Conservation (phyloP, 495 filamentous ascomycete species). For the Aspergillus funiculosus region DNA sequence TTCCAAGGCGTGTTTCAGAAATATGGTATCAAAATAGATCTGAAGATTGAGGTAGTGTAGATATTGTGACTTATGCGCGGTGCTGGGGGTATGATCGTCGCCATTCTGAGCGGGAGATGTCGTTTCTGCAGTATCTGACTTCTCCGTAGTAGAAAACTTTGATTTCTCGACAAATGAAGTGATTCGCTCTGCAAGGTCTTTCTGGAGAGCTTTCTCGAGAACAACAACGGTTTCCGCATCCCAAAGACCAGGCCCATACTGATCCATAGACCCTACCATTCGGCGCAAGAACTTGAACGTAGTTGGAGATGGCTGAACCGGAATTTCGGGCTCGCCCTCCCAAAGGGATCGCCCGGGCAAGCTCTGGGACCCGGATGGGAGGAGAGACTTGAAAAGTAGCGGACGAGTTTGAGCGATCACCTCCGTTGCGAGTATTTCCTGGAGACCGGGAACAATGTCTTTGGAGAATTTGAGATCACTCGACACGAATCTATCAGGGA, state of each 20-base stretch:
- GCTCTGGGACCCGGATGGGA: constrained; percentile 14
- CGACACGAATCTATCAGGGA: constrained; percentile 46
- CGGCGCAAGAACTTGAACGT: constrained; percentile 69
- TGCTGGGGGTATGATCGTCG: constrained; percentile 8
- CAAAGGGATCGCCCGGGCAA: constrained; percentile 56
- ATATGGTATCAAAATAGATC: constrained; percentile 69
- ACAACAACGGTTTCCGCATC: constrained; percentile 58
- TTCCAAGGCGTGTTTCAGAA: constrained; percentile 50
- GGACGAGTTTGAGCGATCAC: constrained; percentile 19
- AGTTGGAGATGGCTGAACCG: constrained; percentile 73
- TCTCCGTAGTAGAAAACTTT: constrained; percentile 14
- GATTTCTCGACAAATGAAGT: constrained; percentile 23
- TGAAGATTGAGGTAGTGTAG: constrained; percentile 60
- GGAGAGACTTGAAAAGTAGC: constrained; percentile 2
- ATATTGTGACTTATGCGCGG: constrained; percentile 9
- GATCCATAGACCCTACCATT: constrained; percentile 60
- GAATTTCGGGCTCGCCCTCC: constrained; percentile 71
- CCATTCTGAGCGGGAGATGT: constrained; percentile 6
- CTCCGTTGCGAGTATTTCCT: constrained; percentile 45
- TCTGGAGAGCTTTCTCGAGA: constrained; percentile 53
- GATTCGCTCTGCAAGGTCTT: constrained; percentile 23
- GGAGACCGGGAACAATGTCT: constrained; percentile 50
- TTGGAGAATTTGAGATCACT: constrained; percentile 36
- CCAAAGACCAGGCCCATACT: constrained; percentile 75
- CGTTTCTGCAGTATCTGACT: constrained; percentile 8